Base-by-base conservation (phyloP, 202 grass and related monocot genomes). In the Carex sylvatica region DNA sequence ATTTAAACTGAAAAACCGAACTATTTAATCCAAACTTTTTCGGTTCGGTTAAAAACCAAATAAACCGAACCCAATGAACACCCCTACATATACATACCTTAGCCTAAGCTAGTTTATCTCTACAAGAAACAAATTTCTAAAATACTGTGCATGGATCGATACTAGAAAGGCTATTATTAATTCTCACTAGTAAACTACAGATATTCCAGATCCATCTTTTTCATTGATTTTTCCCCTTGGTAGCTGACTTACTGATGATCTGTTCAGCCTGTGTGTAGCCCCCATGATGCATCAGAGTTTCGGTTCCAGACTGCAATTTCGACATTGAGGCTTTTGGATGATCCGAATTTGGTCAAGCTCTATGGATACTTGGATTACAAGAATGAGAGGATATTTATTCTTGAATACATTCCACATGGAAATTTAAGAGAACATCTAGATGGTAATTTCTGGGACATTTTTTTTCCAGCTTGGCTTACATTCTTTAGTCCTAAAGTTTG, bases 371-470 rank as follows among this genome's bases (percentile, higher is more conserved):
- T 67, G 31, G 65, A 38, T 67, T 67, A 67, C 30, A 67, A 38
- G 31, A 38, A 35, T 3, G 65, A 67, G 31, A 67, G 31, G 36
- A 38, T 67, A 36, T 67, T 67, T 67, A n/a, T 67, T 67, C 30
- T 67, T 16, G 65, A 67, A 36, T 67, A 67, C 15, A 2, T 67
- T n/a, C 65, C 30, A 38, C 36, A 18, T n/a, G 65, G 65, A 67
- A 67, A 67, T 67, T 67, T 67, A 67, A 67, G 65, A 67, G 65
- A 67, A 67, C 65, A 67, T 67, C 65, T 67, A 38, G 65, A 67
- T 67, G 65, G 65, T 18, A 67, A 67, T 38, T 36, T 67, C 62
- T 33, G 18, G 3, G 61, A 12, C 61, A 64, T 64, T 5, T 28
- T 28, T 64, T 64, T 64, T 1, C 61, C 61, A 64, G 23, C 10